Base-by-base conservation (phyloP, 2,329 filamentous ascomycete species). In the Pleochaeta shiraiana region DNA sequence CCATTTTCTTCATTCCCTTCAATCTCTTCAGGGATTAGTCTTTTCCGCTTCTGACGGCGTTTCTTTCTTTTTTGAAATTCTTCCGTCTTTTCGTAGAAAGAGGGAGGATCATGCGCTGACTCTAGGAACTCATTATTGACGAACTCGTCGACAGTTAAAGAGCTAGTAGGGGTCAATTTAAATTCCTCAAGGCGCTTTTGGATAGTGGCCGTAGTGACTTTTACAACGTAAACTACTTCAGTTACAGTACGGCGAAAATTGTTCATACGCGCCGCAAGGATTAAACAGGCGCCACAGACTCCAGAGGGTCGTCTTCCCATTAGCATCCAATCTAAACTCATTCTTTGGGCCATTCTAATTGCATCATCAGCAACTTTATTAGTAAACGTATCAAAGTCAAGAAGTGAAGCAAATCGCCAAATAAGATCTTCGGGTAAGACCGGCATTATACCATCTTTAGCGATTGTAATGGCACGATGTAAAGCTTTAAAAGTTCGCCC, bases 281-380 rank as follows among this genome's bases (percentile, higher is more conserved):
- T 88, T 60, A 98, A 81, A 69, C 91, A 95, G 14, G 93, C 93
- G 67, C 93, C 93, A 73, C 91, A 96, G 64, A 97, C 86, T 68
- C 93, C 93, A 6, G 92, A 92, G 19, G 93, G 93, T 47, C 93
- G 86, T 71, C 93, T 87, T 70, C 93, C 93, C 73, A 91, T 90
- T 59, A 91, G 86, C 83, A 98, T 97, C 91, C 93, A 97, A 75
- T 98, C 93, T 64, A 89, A 81, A 68, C 89, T 91, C 93, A 98
- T 97, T 67, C 93, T 86, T 73, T 87, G 85, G 65, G 95, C 85
- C 63, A 98, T 86, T 64, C 87, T 84, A 65, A 91, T 85, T 6
- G 93, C 93, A 71, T 96, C 90, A 69, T 88, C 83, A 50, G 90
- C 91, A 16, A 98, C 90, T 69, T 87, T 87, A 72, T 87, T 85